A percentile compares a stretch with the other conserved stretches of the same genome.
Conservation (phyloP, 2,329 filamentous ascomycete species). For the Dactylellina sp. region DNA sequence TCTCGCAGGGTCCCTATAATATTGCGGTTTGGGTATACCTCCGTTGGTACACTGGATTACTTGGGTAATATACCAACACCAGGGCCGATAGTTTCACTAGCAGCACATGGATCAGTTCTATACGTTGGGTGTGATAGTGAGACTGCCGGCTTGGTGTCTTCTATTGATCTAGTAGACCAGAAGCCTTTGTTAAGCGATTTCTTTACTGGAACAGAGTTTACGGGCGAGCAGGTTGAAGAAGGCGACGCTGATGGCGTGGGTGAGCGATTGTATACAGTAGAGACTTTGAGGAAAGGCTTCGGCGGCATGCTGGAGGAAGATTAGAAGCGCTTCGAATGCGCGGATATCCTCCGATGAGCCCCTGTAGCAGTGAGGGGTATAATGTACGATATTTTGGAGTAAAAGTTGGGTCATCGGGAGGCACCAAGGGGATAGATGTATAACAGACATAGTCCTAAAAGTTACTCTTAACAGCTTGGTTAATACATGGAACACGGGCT, state of each 20-base stretch:
- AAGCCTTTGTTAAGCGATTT: constrained; percentile 4
- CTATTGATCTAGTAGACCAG: constrained; percentile 8
- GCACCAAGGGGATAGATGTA: not conserved
- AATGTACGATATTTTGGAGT: constrained; percentile 33
- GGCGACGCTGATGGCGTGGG: constrained; percentile 17
- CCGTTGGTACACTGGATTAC: constrained; percentile 15
- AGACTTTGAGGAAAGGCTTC: constrained; percentile 46
- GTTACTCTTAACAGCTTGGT: too few species aligned
- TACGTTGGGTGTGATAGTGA: constrained; percentile 31
- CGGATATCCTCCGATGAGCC: too few species aligned
- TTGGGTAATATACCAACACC: constrained; percentile 10
- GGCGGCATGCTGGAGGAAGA: constrained; percentile 46
- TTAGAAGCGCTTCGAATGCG: not conserved
- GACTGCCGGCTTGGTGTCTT: constrained; percentile 8
- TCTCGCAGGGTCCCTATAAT: constrained; percentile 29
- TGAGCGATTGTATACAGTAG: constrained; percentile 40
- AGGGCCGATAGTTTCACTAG: constrained; percentile 23
- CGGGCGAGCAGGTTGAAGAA: constrained; percentile 15
- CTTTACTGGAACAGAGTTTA: constrained; percentile 11
- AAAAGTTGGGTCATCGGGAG: not conserved
- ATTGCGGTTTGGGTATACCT: constrained; percentile 19
- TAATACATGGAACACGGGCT: too few species aligned
- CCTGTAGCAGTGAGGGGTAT: too few species aligned
- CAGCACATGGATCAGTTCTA: constrained; percentile 8
- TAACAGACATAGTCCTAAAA: not conserved